Evolutionary conservation across 2,329 filamentous ascomycete species (phyloP), one percentile per base, ranked within the genome.

Genomic region (Hypomyces perniciosus): DNA sequence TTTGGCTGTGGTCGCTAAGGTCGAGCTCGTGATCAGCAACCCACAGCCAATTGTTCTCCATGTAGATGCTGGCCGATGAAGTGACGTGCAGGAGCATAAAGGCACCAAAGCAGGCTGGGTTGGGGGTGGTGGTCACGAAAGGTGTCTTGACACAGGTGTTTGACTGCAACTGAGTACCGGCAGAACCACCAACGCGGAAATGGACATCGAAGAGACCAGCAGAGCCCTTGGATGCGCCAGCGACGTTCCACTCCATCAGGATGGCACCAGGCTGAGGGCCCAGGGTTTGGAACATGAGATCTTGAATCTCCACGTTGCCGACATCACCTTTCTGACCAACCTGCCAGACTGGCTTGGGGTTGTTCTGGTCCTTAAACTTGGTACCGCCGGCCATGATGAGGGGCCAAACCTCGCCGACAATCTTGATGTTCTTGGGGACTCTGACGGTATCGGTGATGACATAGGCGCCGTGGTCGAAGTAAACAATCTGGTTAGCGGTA

Each of bases 171-270:
- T 88, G 71, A 29, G 91, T 95, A 54, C 92, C 92, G 4, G 87
- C 85, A 49, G 85, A 84, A 40, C 93, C 93, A 61, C 90, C 92
- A 60, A 99, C 81, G 63, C 93, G 89, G 72, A 93, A 86, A 75
- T 99, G 93, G n/a, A 91, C 85, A 62, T 99, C 93, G 88, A 91
- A 99, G 70, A 96, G 84, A 55, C 83, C 92, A 20, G 84, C 84
- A 1, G 83, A 80, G 43, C 89, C 90, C 52, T 84, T 78, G 50
- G 69, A 75, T 59, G 78, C 66, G 34, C 83, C 85, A 40, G 81
- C 82, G 39, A 96, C 75, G 70, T 96, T 96, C 87, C 90, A 96
- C 68, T 96, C 81, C 72, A 96, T 83, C 65, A 96, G 79, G 62
- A 96, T 89, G 13, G 90, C 92, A 57, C 92, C 92, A 1, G 90